Evolutionary conservation across 225 moss, liverwort and hornwort species (phyloP).

Genomic region (Lunularia cruciata): DNA sequence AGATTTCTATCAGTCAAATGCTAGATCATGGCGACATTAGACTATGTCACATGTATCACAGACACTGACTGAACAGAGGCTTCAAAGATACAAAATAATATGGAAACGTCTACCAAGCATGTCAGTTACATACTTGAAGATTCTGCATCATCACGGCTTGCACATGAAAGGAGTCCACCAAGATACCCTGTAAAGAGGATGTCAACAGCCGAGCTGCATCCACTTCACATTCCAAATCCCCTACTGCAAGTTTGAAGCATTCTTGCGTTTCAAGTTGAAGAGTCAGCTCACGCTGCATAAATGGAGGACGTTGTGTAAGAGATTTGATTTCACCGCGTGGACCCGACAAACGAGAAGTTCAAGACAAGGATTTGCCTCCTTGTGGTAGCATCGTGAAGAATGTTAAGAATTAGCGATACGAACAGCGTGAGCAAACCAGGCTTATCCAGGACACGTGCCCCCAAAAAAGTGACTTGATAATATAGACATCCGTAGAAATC

Average conservation of each 20-base stretch:
- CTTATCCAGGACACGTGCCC: background rate
- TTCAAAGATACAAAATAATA: background rate
- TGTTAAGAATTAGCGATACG: background rate
- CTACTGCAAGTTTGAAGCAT: conserved; percentile 43
- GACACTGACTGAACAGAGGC: background rate
- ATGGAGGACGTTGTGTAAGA: background rate
- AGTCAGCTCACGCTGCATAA: conserved; percentile 32
- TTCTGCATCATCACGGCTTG: conserved; percentile 40
- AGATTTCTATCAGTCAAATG: too few species aligned
- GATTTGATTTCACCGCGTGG: too few species aligned
- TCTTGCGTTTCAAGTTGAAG: conserved; percentile 33
- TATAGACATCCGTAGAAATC: too few species aligned
- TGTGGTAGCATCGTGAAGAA: background rate
- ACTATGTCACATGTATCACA: background rate
- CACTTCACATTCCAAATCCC: conserved; percentile 63
- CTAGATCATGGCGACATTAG: too few species aligned
- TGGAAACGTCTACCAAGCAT: background rate
- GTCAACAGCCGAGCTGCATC: conserved; percentile 43
- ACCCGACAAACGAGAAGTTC: background rate
- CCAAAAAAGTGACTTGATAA: background rate
- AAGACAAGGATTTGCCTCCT: too few species aligned
- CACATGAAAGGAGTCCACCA: conserved; percentile 50
- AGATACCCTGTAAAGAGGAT: conserved; percentile 39
- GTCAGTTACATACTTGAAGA: conserved; percentile 25
- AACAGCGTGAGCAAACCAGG: background rate